phyloP scores from a whole-genome alignment of 2,329 filamentous ascomycete species.

The Sphaerulina vaccinii region DNA sequence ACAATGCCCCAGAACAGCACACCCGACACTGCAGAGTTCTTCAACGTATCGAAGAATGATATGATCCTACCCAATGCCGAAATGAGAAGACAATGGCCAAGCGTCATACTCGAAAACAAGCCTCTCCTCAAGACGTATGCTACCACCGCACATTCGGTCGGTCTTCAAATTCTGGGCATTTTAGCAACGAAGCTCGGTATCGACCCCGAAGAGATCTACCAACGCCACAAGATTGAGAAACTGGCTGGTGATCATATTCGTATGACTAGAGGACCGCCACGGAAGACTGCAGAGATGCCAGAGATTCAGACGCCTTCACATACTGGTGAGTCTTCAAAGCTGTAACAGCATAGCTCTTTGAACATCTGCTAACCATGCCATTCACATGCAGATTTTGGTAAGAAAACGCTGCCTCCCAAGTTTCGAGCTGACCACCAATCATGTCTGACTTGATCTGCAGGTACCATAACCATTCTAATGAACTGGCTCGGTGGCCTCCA shows the following conservation, averaged over 20 bases:
- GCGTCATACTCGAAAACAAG: slow-evolving; percentile 29
- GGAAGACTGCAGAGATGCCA: slow-evolving; percentile 37
- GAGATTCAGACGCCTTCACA: slow-evolving; percentile 44
- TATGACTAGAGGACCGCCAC: slow-evolving; percentile 52
- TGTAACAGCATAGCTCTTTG: neutral
- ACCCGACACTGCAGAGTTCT: slow-evolving; percentile 56
- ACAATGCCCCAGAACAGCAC: slow-evolving; percentile 40
- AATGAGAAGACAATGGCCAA: slow-evolving; percentile 33
- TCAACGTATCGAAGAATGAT: slow-evolving; percentile 57
- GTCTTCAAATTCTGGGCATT: slow-evolving; percentile 47
- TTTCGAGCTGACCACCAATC: neutral
- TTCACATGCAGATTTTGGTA: neutral
- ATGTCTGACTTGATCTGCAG: slow-evolving; percentile 36
- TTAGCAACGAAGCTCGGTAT: slow-evolving; percentile 49
- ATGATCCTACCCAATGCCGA: slow-evolving; percentile 44
- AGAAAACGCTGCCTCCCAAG: neutral
- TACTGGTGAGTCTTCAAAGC: slow-evolving; percentile 51
- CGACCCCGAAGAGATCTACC: slow-evolving; percentile 42
- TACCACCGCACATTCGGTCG: slow-evolving; percentile 46
- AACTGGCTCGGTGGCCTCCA: slow-evolving; percentile 56
- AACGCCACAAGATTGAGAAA: slow-evolving; percentile 46
- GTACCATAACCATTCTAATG: slow-evolving; percentile 56
- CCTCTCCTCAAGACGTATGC: slow-evolving; percentile 47
- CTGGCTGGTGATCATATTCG: slow-evolving; percentile 53
- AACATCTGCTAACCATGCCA: neutral